Base-by-base conservation (phyloP, 2,329 filamentous ascomycete species). In the Hypoxylon sp. region DNA sequence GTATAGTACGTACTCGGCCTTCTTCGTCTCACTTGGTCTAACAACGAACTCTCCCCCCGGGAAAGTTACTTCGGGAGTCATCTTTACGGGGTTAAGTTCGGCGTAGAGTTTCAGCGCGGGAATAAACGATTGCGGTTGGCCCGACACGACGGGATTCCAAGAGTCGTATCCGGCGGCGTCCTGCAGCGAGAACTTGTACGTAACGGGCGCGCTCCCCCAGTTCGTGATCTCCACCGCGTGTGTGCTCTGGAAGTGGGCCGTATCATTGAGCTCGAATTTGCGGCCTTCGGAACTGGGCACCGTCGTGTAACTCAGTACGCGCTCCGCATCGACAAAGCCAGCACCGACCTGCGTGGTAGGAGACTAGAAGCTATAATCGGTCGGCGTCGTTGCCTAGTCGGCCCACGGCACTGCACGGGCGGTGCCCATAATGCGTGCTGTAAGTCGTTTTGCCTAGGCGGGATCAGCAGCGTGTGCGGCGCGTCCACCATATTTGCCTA, bases 271-370 rank as follows among this genome's bases (percentile, higher is more conserved):
- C 50, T 79, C 77, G 65, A 83, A 81, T 0, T 81, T 79, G 0
- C 85, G 84, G 68, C 90, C 88, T 7, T 91, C 80, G 71, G 91
- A 91, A 0, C 87, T 48, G 76, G 77, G 48, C 79, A 60, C 87
- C 0, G 89, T 90, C 1, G 89, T 88, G 70, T 91, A 89, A 3
- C 90, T 82, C 75, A 91, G 88, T 1, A 91, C 87, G 62, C 80
- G 82, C 50, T 84, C 82, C 82, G 86, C 86, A 24, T 86, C 84
- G 50, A 86, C 76, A 6, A 85, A 75, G 29, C 78, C 78, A 2
- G 83, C 82, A 15, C 81, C 82, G 0, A 80, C 78, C 2, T 83
- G 81, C 1, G 79, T 72, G 15, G 82, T 77, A 6, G 82, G 80
- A n/a, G 75, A 75, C 46, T 68, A 73, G 69, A 71, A 74, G 2